Evolutionary conservation across 2,329 filamentous ascomycete species (phyloP), one percentile per base, ranked within the genome.

Genomic region (Aspergillus chevalieri): DNA sequence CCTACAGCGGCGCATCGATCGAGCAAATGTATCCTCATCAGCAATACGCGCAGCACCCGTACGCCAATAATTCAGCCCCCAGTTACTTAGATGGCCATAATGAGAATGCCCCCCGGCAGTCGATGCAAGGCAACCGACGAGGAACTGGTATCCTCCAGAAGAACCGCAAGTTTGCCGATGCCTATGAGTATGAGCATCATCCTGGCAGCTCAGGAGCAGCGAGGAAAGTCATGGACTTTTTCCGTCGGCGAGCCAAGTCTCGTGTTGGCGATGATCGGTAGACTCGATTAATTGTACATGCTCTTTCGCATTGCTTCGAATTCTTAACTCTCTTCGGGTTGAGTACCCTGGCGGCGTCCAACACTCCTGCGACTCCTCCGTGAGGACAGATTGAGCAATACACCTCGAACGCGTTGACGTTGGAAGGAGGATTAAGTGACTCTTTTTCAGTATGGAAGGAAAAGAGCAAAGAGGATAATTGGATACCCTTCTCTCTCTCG

Each of bases 151-250:
- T 88, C 9, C 74, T 93, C 43, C 87, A 93, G 62, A 95, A 95
- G 74, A 86, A 84, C 67, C 83, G 90, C 50, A 84, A 82, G 57
- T 95, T 98, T 60, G 85, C 82, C 1, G 90, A 96, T 61, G 89
- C 87, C 2, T 96, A 95, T 66, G 89, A 95, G 52, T 81, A 84
- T 54, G 86, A 89, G 57, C 81, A 84, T 47, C 84, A 90, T 62
- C 84, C 84, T 28, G 92, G 92, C 42, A 94, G 87, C 68, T 92
- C 85, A 56, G 89, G 89, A 49, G 87, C 90, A 3, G 90, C 91
- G 12, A 86, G 91, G 67, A 84, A 89, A 65, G 93, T 98, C 36
- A 97, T 98, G 91, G 92, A 98, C 73, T 95, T 97, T 71, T 98
- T 98, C 77, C 81, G 93, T 60, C 81, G 91, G 67, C 82, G 91